A percentile compares a stretch with the other conserved stretches of the same genome.
phyloP scores from a whole-genome alignment of 2,329 filamentous ascomycete species.

The Claviceps quebecensis region DNA sequence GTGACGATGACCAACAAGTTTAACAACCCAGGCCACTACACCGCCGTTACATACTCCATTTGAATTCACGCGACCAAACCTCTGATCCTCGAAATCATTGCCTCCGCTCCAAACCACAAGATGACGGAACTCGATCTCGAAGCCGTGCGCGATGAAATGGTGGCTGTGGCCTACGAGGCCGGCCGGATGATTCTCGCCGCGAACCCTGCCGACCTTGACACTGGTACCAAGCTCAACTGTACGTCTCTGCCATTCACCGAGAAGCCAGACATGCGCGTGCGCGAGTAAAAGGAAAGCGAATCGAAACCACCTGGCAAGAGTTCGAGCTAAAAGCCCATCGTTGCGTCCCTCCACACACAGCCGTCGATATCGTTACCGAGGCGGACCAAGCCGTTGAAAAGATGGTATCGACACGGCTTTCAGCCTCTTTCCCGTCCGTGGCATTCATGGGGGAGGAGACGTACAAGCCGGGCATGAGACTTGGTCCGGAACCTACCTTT shows the following conservation, averaged over 20 bases:
- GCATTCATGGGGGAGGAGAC: conserved; percentile 67
- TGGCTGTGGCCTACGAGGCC: conserved; percentile 47
- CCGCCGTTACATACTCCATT: too few species aligned
- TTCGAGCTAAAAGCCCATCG: neutral
- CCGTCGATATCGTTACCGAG: conserved; percentile 55
- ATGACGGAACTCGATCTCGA: conserved; percentile 37
- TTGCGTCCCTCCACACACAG: conserved; percentile 27
- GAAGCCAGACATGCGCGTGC: too few species aligned
- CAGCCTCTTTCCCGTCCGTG: conserved; percentile 37
- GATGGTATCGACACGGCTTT: conserved; percentile 42
- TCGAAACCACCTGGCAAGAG: neutral
- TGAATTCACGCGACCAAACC: too few species aligned
- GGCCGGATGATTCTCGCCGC: conserved; percentile 49
- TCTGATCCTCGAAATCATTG: too few species aligned
- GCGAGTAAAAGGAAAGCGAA: neutral
- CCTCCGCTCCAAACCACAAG: neutral
- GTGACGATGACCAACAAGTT: too few species aligned
- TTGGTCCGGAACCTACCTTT: conserved; percentile 59
- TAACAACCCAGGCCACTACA: too few species aligned
- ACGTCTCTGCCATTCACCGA: conserved; percentile 8
- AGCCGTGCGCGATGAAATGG: conserved; percentile 46
- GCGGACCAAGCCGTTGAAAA: conserved; percentile 52
- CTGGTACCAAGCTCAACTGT: conserved; percentile 54
- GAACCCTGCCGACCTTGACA: conserved; percentile 42
- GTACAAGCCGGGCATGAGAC: conserved; percentile 48